phyloP scores from a whole-genome alignment of 1,139 yeast species.

The Protomyces lactucae-debilis region DNA sequence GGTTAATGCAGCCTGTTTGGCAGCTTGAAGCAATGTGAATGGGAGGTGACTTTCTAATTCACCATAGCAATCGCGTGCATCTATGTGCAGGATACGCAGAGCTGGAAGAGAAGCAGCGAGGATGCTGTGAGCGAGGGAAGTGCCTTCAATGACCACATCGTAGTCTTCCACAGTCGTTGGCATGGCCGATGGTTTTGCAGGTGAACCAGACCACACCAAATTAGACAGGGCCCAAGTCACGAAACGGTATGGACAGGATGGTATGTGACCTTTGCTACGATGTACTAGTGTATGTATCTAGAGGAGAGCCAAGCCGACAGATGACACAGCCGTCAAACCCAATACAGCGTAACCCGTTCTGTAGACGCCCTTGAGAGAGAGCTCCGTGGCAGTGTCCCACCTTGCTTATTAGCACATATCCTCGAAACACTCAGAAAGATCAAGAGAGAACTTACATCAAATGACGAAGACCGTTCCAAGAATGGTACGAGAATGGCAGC shows the following conservation, averaged over 20 bases:
- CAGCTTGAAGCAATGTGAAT: conserved; percentile 58
- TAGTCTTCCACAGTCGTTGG: conserved; percentile 41
- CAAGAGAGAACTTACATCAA: conserved; percentile 43
- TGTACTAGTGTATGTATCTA: conserved; percentile 31
- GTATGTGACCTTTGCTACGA: neutral
- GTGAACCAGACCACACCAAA: too few species aligned
- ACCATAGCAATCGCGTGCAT: conserved; percentile 77
- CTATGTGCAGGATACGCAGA: conserved; percentile 52
- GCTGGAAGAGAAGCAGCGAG: conserved; percentile 55
- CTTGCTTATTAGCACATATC: neutral
- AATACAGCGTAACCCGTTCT: conserved; percentile 83
- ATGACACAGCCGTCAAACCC: conserved; percentile 63
- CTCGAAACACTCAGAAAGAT: neutral
- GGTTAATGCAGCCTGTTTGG: conserved; percentile 62
- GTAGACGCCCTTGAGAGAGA: conserved; percentile 49
- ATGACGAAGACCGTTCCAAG: conserved; percentile 84
- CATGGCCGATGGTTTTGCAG: neutral
- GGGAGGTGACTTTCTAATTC: conserved; percentile 81
- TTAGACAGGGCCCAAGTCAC: too few species aligned
- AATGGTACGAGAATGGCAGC: conserved; percentile 81
- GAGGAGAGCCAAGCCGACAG: conserved; percentile 46
- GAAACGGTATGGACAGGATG: too few species aligned
- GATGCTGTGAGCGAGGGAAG: conserved; percentile 83
- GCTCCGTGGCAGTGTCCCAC: conserved; percentile 28
- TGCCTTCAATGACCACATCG: conserved; percentile 86